Evolutionary conservation across 2,329 filamentous ascomycete species (phyloP).

Genomic region (Septoria petroselini): DNA sequence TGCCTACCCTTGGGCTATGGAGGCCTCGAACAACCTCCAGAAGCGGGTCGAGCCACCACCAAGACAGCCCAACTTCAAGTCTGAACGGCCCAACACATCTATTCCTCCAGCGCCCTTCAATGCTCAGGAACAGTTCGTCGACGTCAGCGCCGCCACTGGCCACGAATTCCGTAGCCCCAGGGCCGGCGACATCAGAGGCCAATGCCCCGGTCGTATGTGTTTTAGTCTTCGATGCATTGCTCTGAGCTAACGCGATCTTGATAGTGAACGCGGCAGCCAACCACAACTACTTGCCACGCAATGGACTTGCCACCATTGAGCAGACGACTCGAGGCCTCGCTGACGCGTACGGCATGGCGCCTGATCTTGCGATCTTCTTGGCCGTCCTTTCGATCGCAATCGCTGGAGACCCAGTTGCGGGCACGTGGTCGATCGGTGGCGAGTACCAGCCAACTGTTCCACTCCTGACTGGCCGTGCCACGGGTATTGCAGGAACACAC

Average conservation of each 20-base stretch:
- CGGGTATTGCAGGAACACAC: conserved; percentile 29
- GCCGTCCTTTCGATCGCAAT: background rate
- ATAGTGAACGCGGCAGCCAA: conserved; percentile 12
- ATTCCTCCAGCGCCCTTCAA: conserved; percentile 21
- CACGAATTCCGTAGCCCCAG: conserved; percentile 29
- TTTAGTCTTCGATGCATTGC: background rate
- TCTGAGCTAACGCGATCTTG: background rate
- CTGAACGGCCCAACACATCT: conserved; percentile 10
- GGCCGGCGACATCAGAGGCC: conserved; percentile 27
- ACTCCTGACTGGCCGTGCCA: conserved; percentile 8
- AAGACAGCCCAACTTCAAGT: conserved; percentile 13
- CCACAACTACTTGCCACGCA: conserved; percentile 20
- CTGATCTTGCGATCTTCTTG: conserved; percentile 3
- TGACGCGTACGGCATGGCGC: background rate
- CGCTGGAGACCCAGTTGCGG: conserved; percentile 21
- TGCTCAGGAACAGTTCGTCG: conserved; percentile 28
- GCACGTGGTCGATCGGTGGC: conserved; percentile 23
- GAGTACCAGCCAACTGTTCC: conserved; percentile 8
- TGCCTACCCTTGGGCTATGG: conserved; percentile 17
- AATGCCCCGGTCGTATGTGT: conserved; percentile 27
- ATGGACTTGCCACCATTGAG: conserved; percentile 30
- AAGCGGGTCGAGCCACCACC: conserved; percentile 7
- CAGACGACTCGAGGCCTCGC: conserved; percentile 17
- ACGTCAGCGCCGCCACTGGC: conserved; percentile 21
- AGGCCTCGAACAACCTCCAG: background rate